phyloP scores from a whole-genome alignment of 768 basidiomycete genomes.

The Terana coerulea region DNA sequence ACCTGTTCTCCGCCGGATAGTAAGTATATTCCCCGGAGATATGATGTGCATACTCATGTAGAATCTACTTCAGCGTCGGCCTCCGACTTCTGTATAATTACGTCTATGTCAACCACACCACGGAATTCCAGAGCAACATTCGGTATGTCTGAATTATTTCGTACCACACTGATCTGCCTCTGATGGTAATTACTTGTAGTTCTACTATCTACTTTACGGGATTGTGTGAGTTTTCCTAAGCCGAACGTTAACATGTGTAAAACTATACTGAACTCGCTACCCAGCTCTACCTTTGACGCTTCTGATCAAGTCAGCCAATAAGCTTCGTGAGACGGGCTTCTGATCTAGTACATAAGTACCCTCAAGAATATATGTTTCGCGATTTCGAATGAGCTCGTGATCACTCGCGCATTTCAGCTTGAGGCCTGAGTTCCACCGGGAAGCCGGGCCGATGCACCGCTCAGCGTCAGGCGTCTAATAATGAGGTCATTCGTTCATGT shows the following conservation, averaged over 20 bases:
- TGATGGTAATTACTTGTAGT: not conserved
- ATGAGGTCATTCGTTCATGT: too few relatives aligned
- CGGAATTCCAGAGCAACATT: not conserved
- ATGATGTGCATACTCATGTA: not conserved
- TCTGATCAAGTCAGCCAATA: conserved; percentile 8
- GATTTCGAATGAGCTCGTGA: too few relatives aligned
- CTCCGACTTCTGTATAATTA: conserved; percentile 6
- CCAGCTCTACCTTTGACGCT: conserved; percentile 3
- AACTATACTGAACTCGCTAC: not conserved
- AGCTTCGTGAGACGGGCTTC: too few relatives aligned
- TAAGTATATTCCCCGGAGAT: not conserved
- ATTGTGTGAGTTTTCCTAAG: not conserved
- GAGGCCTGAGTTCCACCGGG: too few relatives aligned
- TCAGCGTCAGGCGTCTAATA: too few relatives aligned
- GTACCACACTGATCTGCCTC: not conserved
- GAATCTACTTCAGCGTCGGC: not conserved
- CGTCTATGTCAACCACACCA: conserved; percentile 8
- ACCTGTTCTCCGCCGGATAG: conserved; percentile 2
- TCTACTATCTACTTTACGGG: conserved; percentile 1
- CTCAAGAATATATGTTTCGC: too few relatives aligned
- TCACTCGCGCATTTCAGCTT: too few relatives aligned
- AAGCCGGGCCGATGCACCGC: too few relatives aligned
- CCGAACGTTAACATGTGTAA: not conserved
- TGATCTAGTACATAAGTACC: too few relatives aligned
- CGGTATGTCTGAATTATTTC: conserved; percentile 1